Evolutionary conservation across 2,329 filamentous ascomycete species (phyloP).

Genomic region (Fusarium clavum): DNA sequence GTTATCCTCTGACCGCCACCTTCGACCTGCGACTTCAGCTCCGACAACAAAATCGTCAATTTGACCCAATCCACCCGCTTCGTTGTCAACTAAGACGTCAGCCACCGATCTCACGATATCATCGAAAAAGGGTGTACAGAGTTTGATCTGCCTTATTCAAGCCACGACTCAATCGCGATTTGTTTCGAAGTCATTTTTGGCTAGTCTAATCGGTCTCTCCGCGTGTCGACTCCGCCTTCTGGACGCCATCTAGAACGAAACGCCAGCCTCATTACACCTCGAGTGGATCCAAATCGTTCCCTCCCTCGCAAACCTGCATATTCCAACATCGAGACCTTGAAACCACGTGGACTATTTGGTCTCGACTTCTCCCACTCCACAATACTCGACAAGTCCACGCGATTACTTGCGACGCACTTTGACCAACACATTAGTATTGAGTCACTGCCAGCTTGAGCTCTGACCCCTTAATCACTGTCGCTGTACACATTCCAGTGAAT

Average conservation of each 20-base stretch:
- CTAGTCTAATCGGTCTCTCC: constrained; percentile 39
- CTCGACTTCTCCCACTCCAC: constrained; percentile 30
- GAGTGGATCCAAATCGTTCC: constrained; percentile 38
- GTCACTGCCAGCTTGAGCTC: background rate
- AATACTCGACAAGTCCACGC: constrained; percentile 20
- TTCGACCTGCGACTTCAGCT: constrained; percentile 19
- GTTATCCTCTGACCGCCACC: constrained; percentile 35
- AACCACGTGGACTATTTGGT: constrained; percentile 45
- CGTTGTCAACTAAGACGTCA: constrained; percentile 5
- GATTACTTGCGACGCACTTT: constrained; percentile 9
- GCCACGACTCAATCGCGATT: constrained; percentile 26
- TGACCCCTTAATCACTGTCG: background rate
- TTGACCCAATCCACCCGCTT: constrained; percentile 19
- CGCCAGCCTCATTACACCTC: constrained; percentile 28
- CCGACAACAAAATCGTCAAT: constrained; percentile 11
- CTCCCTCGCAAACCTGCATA: constrained; percentile 30
- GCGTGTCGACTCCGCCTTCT: constrained; percentile 27
- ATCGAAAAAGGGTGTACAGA: constrained; percentile 6
- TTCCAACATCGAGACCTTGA: constrained; percentile 33
- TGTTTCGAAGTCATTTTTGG: constrained; percentile 19
- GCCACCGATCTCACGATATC: constrained; percentile 19
- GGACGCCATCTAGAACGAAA: constrained; percentile 33
- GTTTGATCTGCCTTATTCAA: constrained; percentile 1
- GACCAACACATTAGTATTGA: constrained; percentile 20
- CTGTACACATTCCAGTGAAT: constrained; percentile 10